Conservation (phyloP, 805 yeast species). For the Cyberlindnera mrakii region DNA sequence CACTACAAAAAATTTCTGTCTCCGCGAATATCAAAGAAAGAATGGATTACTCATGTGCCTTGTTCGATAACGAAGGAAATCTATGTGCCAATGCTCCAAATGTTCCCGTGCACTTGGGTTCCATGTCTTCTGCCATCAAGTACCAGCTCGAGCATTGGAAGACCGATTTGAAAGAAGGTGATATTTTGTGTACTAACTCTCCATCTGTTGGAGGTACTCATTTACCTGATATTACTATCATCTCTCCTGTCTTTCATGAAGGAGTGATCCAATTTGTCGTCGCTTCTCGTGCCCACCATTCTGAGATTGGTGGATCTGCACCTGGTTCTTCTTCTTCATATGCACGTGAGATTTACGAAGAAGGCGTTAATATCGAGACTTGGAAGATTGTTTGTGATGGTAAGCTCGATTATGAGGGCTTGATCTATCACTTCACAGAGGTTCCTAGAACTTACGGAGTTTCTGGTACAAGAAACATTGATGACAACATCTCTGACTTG, state of each 20-base stretch:
- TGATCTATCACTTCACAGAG: conserved; percentile 37
- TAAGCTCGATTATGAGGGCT: conserved; percentile 46
- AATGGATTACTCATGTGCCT: conserved; percentile 42
- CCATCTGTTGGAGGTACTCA: conserved; percentile 44
- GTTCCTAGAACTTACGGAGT: conserved; percentile 47
- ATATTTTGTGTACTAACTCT: conserved; percentile 36
- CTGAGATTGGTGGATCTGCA: conserved; percentile 56
- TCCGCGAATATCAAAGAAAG: conserved; percentile 43
- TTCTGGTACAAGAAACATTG: conserved; percentile 48
- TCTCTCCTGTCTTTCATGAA: conserved; percentile 48
- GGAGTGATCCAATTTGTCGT: conserved; percentile 44
- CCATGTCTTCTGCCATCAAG: conserved; percentile 38
- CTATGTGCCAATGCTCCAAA: conserved; percentile 41
- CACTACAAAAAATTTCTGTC: conserved; percentile 38
- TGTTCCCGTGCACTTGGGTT: conserved; percentile 44
- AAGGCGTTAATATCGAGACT: conserved; percentile 49
- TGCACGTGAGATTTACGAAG: conserved; percentile 46
- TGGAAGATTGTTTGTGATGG: conserved; percentile 46
- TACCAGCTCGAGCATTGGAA: conserved; percentile 34
- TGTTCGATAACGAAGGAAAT: conserved; percentile 39
- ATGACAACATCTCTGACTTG: conserved; percentile 45
- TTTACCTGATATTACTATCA: conserved; percentile 47
- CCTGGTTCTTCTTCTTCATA: conserved; percentile 54
- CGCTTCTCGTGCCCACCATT: conserved; percentile 58
- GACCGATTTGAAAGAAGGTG: conserved; percentile 34